These are phyloP conservation scores for Ustilago tritici DNA, from an alignment of 1,284 basidiomycete genomes.

Conservation along the genomic window DNA sequence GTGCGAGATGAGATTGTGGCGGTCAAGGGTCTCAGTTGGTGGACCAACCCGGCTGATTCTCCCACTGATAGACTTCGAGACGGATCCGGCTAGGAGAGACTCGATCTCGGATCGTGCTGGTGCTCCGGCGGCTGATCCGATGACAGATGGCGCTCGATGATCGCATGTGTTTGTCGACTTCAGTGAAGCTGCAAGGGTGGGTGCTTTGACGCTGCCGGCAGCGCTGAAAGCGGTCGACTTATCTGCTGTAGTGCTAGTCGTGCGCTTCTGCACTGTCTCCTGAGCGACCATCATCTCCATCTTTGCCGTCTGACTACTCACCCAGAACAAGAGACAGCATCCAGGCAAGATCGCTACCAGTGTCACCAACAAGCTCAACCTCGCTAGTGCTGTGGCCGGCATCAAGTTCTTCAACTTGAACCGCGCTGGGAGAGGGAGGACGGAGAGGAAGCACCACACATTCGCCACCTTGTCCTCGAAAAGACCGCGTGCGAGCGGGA, in stretches of 20 bases:
- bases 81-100: slow-evolving; percentile 54
- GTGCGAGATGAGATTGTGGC: slow-evolving; percentile 40
- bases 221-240: background rate
- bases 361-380: slow-evolving; percentile 70
- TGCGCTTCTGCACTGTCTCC: slow-evolving; percentile 13
- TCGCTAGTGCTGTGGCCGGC: slow-evolving; percentile 56
- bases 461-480: slow-evolving; percentile 98
- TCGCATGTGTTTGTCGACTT: slow-evolving; percentile 24
- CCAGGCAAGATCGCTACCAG: slow-evolving; percentile 66
- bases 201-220: slow-evolving; percentile 20
- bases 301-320: slow-evolving; percentile 56
- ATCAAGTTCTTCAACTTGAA: slow-evolving; percentile 60
- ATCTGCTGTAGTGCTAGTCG: slow-evolving; percentile 1
- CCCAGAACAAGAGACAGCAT: slow-evolving; percentile 61
- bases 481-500: slow-evolving; percentile 87
- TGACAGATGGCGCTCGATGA: slow-evolving; percentile 45
- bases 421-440: slow-evolving; percentile 58
- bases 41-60: slow-evolving; percentile 18
- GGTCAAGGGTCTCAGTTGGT: slow-evolving; percentile 11
- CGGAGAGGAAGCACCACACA: slow-evolving; percentile 77
- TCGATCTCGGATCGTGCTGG: slow-evolving; percentile 44
- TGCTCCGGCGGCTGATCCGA: slow-evolving; percentile 35
- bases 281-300: slow-evolving; percentile 63
- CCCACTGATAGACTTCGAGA: slow-evolving; percentile 29
- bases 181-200: slow-evolving; percentile 15